Evolutionary conservation across 345 rosid genomes (phyloP).

Genomic region (Anacardium occidentale): DNA sequence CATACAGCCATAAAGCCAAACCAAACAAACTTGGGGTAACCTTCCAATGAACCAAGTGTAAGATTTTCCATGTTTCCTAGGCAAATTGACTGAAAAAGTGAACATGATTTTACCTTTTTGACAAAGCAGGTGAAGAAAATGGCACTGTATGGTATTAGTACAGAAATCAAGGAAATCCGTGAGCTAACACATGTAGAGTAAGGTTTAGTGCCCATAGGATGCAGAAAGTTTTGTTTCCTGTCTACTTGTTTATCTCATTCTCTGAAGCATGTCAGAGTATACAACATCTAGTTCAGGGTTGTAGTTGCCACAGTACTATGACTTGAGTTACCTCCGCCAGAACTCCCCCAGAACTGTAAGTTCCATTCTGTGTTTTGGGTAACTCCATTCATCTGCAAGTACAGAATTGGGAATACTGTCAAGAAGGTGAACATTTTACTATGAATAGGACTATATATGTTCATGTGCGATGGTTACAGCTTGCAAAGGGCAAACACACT

Average conservation of each 20-base stretch:
- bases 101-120: conserved; percentile 10
- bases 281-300: background rate
- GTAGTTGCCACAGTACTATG: background rate
- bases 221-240: background rate
- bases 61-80: background rate
- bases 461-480: background rate
- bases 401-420: background rate
- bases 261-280: background rate
- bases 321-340: conserved; percentile 17
- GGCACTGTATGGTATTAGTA: conserved; percentile 60
- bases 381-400: background rate
- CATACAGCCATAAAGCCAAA: conserved; percentile 64
- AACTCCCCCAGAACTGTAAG: conserved; percentile 11
- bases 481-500: background rate
- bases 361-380: conserved; percentile 4
- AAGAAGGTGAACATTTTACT: background rate
- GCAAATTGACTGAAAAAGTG: background rate
- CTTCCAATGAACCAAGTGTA: background rate
- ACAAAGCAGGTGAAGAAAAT: conserved; percentile 73
- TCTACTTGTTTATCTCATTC: background rate
- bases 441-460: background rate
- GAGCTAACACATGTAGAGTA: conserved; percentile 61
- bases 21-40: conserved; percentile 65
- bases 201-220: conserved; percentile 19
- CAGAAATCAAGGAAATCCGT: conserved; percentile 70